These are phyloP conservation scores for Gryganskiella cystojenkinii DNA, from an alignment of 192 early-diverging fungal species.

Conservation along the genomic window DNA sequence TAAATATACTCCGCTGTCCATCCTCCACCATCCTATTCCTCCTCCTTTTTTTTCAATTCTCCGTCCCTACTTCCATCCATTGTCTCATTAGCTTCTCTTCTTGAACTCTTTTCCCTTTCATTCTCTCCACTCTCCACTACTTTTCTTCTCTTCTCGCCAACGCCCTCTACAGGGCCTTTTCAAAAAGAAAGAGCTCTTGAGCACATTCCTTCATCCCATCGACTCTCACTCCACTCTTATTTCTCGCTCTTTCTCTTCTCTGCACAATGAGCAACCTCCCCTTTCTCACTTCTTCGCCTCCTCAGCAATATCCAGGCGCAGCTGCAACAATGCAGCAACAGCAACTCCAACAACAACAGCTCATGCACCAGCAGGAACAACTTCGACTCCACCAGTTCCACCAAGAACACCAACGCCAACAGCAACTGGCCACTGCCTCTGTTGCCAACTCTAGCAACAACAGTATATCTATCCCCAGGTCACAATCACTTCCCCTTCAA, in stretches of 20 bases:
- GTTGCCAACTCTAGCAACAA: no score
- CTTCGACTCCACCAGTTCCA: conserved; percentile 9
- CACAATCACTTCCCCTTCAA: background rate
- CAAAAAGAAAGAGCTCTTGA: no score
- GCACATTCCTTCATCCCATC: no score
- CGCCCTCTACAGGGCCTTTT: background rate
- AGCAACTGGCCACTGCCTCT: conserved; percentile 5
- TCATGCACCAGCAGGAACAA: conserved; percentile 5
- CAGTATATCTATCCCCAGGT: no score
- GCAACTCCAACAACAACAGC: conserved; percentile 9
- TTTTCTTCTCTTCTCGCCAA: background rate
- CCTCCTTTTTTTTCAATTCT: background rate
- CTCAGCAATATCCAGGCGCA: background rate
- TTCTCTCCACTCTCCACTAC: background rate
- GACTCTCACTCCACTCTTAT: background rate
- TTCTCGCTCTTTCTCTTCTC: background rate
- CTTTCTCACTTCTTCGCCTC: no score
- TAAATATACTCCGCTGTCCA: background rate
- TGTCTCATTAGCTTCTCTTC: background rate
- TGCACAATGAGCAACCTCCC: background rate
- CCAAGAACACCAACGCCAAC: conserved; percentile 8
- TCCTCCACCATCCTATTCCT: background rate
- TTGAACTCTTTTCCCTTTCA: background rate
- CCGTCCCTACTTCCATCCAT: background rate
- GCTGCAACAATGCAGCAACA: background rate